Conservation (phyloP, 2,329 filamentous ascomycete species). For the Neurospora crassa region DNA sequence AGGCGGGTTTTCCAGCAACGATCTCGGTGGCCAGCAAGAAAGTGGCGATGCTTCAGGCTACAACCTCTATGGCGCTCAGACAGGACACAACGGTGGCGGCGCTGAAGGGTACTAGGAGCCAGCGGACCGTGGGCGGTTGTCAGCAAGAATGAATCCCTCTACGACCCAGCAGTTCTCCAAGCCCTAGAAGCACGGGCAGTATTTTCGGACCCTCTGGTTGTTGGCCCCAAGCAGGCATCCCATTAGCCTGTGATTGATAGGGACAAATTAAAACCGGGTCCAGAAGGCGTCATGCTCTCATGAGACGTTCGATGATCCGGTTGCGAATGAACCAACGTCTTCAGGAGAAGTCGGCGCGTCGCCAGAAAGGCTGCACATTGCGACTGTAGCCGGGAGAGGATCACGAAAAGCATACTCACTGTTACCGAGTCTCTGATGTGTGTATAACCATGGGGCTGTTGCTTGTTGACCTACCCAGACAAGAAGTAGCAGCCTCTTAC, state of each 20-base stretch:
- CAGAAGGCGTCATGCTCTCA: neutral
- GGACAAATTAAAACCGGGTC: neutral
- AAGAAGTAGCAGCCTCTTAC: neutral
- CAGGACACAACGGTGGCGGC: slow-evolving; percentile 48
- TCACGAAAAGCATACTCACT: neutral
- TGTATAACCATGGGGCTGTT: neutral
- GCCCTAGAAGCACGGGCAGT: neutral
- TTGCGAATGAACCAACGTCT: neutral
- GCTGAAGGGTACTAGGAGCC: slow-evolving; percentile 35
- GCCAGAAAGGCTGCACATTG: neutral
- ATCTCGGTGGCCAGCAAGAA: slow-evolving; percentile 32
- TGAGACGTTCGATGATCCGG: neutral
- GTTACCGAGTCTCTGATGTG: neutral
- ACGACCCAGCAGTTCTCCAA: neutral
- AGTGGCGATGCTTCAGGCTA: slow-evolving; percentile 33
- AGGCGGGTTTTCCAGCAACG: slow-evolving; percentile 35
- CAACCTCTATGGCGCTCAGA: slow-evolving; percentile 40
- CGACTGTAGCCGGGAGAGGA: neutral
- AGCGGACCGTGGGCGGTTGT: neutral
- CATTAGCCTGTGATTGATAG: neutral
- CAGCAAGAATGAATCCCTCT: neutral
- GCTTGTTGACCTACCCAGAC: neutral
- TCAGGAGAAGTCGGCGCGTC: neutral
- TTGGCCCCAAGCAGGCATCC: neutral
- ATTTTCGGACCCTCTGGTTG: neutral